Evolutionary conservation across 2,329 filamentous ascomycete genomes (phyloP).

Genomic region (Didymella segeticola): DNA sequence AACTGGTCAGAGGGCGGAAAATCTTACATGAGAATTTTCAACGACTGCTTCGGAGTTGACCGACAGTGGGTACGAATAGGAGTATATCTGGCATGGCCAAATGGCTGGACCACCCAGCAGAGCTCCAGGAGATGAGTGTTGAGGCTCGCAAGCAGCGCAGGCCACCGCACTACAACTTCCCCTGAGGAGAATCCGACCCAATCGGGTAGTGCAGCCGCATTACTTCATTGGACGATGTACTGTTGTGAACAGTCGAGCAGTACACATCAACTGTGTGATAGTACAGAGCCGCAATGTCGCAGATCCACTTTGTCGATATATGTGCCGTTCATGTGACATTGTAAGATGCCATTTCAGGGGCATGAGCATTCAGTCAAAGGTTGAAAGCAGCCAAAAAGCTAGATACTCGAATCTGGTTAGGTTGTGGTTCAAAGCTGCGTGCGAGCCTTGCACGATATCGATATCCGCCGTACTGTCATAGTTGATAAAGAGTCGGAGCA

Average conservation of each 20-base stretch:
- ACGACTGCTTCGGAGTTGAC: slow-evolving; percentile 9
- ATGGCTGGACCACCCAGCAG: background rate
- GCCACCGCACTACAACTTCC: background rate
- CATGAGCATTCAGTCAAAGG: no score
- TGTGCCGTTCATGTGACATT: no score
- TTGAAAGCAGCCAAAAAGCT: no score
- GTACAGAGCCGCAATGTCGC: no score
- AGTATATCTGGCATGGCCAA: background rate
- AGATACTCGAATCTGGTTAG: no score
- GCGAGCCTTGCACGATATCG: no score
- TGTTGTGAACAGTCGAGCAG: background rate
- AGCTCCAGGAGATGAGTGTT: background rate
- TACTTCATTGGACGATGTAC: background rate
- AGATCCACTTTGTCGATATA: no score
- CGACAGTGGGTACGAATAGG: slow-evolving; percentile 13
- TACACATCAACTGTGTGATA: no score
- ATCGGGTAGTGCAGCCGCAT: slow-evolving; percentile 4
- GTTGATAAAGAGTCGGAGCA: no score
- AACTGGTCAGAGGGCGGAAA: slow-evolving; percentile 1
- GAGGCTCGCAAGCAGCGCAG: background rate
- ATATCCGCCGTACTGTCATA: no score
- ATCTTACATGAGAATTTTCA: slow-evolving; percentile 18
- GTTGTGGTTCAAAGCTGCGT: no score
- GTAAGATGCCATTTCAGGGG: no score
- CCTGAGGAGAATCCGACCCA: background rate